Evolutionary conservation across 176 grass and related monocot species (phyloP).

Genomic region (Aegilops longissima): DNA sequence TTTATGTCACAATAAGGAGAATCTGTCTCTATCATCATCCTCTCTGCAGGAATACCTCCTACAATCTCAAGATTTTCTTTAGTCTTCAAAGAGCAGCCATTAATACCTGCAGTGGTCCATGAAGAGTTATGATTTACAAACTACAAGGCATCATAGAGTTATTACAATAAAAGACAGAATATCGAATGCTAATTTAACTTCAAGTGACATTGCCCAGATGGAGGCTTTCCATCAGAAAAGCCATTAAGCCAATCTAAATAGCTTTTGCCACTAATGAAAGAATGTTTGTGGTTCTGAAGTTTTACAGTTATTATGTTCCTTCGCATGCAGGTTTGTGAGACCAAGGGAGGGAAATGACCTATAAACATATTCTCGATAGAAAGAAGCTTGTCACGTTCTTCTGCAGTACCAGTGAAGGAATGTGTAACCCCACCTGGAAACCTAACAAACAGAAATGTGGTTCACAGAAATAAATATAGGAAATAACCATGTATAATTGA

Average conservation of each 20-base stretch:
- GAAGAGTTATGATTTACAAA: neutral
- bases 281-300: neutral
- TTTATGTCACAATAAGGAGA: conserved; percentile 96
- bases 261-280: neutral
- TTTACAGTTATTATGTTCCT: conserved; percentile 7
- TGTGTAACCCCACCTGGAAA: conserved; percentile 85
- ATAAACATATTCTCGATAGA: conserved; percentile 91
- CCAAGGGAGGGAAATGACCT: conserved; percentile 41
- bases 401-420: conserved; percentile 86
- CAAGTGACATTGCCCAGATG: conserved; percentile 9
- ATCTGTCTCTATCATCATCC: conserved; percentile 96
- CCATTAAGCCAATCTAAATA: neutral
- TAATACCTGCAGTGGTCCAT: conserved; percentile 60
- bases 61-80: conserved; percentile 82
- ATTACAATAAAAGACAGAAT: neutral
- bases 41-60: conserved; percentile 70
- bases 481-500: neutral
- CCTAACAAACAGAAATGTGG: conserved; percentile 39
- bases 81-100: conserved; percentile 89
- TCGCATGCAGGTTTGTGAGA: conserved; percentile 13
- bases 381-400: conserved; percentile 79
- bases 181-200: neutral
- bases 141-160: neutral
- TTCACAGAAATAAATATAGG: conserved; percentile 2
- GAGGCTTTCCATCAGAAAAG: conserved; percentile 2